These are phyloP conservation scores for Wallemia hederae DNA, from an alignment of 1,284 basidiomycete species.

Conservation along the genomic window DNA sequence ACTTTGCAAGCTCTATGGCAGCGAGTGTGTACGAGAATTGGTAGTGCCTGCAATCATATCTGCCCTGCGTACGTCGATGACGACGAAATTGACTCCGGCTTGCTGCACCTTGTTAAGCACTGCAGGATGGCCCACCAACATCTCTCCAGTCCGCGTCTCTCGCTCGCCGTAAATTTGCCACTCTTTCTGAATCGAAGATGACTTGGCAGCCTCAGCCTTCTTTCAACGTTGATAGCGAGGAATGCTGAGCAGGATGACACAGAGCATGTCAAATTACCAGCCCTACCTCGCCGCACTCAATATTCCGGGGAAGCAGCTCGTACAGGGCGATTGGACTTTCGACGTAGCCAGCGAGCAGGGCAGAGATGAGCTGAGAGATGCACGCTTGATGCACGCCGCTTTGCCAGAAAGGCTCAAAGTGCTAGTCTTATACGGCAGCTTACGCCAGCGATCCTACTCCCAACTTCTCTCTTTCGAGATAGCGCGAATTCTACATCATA, in stretches of 20 bases:
- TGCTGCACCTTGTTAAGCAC: background rate
- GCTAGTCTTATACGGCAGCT: slow-evolving; percentile 14
- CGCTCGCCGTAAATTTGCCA: background rate
- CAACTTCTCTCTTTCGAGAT: slow-evolving; percentile 15
- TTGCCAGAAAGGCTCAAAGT: slow-evolving; percentile 8
- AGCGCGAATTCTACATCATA: slow-evolving; percentile 12
- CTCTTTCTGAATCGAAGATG: background rate
- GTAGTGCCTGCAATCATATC: background rate
- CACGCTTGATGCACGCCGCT: background rate
- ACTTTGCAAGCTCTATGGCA: background rate
- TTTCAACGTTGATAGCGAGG: background rate
- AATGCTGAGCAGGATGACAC: background rate
- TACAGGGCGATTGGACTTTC: background rate
- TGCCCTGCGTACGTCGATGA: background rate
- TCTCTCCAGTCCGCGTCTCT: background rate
- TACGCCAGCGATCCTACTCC: slow-evolving; percentile 15
- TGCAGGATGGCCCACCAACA: background rate
- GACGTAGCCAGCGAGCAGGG: background rate
- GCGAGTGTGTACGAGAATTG: background rate
- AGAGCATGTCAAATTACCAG: background rate
- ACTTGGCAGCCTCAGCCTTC: background rate
- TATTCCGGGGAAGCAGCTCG: background rate
- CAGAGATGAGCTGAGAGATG: background rate
- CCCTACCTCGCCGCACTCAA: background rate
- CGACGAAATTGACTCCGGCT: background rate